Evolutionary conservation across 805 yeast species (phyloP).

Genomic region (Nakazawaea wickerhamii): DNA sequence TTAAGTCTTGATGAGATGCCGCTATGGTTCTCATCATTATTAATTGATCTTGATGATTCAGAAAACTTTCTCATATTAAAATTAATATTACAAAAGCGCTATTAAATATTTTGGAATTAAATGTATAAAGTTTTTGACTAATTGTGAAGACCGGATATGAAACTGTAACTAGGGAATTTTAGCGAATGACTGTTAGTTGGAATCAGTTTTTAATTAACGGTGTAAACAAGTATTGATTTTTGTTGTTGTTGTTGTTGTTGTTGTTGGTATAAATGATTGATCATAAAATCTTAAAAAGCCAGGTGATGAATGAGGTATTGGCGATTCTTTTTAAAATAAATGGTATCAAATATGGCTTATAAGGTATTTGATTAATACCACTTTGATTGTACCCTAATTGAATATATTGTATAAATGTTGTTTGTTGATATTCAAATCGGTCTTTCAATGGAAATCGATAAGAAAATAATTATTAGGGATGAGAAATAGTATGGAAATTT

Average conservation of each 20-base stretch:
- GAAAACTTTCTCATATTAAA: slow-evolving; percentile 3
- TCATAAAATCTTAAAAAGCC: neutral
- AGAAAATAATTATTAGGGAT: too few relatives aligned
- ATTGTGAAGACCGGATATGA: neutral
- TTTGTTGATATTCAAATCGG: too few relatives aligned
- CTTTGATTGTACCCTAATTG: too few relatives aligned
- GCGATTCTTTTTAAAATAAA: too few relatives aligned
- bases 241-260: too few relatives aligned
- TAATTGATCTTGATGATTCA: slow-evolving; percentile 4
- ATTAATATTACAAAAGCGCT: neutral
- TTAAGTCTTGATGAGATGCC: neutral
- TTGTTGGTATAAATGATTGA: neutral
- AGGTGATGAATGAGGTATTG: neutral
- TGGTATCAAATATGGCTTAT: too few relatives aligned
- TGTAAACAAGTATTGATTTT: slow-evolving; percentile 2
- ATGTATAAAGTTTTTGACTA: neutral
- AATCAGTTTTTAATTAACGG: neutral
- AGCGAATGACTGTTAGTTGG: slow-evolving; percentile 9
- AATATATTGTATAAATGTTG: too few relatives aligned
- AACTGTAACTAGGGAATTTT: neutral
- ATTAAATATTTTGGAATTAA: neutral
- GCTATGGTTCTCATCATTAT: neutral
- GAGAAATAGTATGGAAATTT: too few relatives aligned
- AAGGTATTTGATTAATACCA: too few relatives aligned
- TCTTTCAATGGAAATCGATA: too few relatives aligned